These are phyloP conservation scores for Elsinoe necatrix DNA, from an alignment of 2,329 filamentous ascomycete genomes.

Conservation along the genomic window DNA sequence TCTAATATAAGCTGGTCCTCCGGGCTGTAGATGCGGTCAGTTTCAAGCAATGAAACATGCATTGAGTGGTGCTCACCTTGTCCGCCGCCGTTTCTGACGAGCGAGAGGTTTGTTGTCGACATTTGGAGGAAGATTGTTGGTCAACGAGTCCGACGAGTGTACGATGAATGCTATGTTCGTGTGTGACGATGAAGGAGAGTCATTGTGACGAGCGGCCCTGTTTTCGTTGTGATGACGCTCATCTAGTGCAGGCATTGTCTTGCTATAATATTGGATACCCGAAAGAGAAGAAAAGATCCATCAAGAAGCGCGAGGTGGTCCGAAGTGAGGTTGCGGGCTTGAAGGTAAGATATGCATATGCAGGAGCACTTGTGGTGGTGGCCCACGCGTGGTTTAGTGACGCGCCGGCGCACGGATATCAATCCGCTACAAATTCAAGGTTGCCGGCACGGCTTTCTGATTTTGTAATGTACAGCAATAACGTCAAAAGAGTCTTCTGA, in stretches of 20 bases:
- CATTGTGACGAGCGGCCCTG: conserved; percentile 3
- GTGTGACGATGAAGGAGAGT: conserved; percentile 6
- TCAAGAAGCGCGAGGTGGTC: conserved; percentile 6
- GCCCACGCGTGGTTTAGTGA: conserved; percentile 11
- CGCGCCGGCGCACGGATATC: conserved; percentile 1
- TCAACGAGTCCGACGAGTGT: conserved; percentile 49
- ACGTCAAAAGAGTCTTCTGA: not conserved
- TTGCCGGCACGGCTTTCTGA: not conserved
- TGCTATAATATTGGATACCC: not conserved
- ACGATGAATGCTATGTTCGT: conserved; percentile 45
- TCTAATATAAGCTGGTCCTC: conserved; percentile 87
- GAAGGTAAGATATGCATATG: conserved; percentile 8
- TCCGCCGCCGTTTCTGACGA: conserved; percentile 53
- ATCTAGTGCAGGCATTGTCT: conserved; percentile 8
- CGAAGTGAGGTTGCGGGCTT: conserved; percentile 11
- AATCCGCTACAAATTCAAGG: conserved; percentile 3
- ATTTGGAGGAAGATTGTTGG: conserved; percentile 47
- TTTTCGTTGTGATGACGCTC: conserved; percentile 7
- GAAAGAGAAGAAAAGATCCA: not conserved
- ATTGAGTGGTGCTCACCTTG: conserved; percentile 41
- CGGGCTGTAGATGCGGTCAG: conserved; percentile 47
- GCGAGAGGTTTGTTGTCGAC: conserved; percentile 52
- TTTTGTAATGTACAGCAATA: not conserved
- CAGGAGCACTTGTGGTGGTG: conserved; percentile 9
- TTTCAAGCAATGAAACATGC: not conserved